Percentiles rank a stretch among this genome's conserved stretches.
These are phyloP conservation scores for Sclerospora graminicola DNA, from an alignment of 352 stramenopile species.

Conservation along the genomic window DNA sequence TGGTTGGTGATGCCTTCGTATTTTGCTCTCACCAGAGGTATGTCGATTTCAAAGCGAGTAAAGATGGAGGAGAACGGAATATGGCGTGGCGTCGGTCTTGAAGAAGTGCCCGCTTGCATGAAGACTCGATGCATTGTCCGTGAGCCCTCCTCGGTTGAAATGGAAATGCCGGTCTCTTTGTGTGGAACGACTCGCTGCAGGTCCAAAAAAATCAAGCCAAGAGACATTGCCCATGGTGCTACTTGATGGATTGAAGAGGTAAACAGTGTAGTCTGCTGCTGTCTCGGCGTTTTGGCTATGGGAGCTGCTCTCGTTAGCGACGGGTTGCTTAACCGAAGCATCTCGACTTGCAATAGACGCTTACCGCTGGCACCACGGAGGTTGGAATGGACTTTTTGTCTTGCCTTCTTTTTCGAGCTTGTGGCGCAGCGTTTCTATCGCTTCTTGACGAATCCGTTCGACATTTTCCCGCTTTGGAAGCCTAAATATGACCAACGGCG, in stretches of 20 bases:
- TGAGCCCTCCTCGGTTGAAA: slow-evolving; percentile 5
- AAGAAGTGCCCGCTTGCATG: background rate
- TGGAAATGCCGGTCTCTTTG: slow-evolving; percentile 13
- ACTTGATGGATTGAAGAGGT: slow-evolving; percentile 4
- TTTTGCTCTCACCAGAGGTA: slow-evolving; percentile 4
- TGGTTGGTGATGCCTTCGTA: slow-evolving; percentile 4
- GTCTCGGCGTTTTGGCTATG: slow-evolving; percentile 4
- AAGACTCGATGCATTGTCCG: slow-evolving; percentile 14
- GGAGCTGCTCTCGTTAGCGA: slow-evolving; percentile 4
- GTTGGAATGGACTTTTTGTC: too few species aligned
- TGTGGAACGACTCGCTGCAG: slow-evolving; percentile 28
- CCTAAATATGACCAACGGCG: slow-evolving; percentile 70
- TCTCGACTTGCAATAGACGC: slow-evolving; percentile 56
- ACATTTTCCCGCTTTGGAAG: slow-evolving; percentile 77
- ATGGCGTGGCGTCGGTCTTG: slow-evolving; percentile 2
- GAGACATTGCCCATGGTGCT: slow-evolving; percentile 18
- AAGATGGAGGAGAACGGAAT: slow-evolving; percentile 58
- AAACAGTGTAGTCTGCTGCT: slow-evolving; percentile 5
- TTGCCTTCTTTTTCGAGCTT: slow-evolving; percentile 47
- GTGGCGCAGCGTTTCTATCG: slow-evolving; percentile 63
- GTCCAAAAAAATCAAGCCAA: slow-evolving; percentile 49
- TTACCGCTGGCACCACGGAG: slow-evolving; percentile 64
- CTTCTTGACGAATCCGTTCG: slow-evolving; percentile 63
- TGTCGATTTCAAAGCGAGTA: slow-evolving; percentile 49
- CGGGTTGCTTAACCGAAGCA: slow-evolving; percentile 18